A percentile compares a stretch with the other conserved stretches of the same genome.
Conservation (phyloP, 192 early-diverging fungal genomes). For the Linnemannia zychae region DNA sequence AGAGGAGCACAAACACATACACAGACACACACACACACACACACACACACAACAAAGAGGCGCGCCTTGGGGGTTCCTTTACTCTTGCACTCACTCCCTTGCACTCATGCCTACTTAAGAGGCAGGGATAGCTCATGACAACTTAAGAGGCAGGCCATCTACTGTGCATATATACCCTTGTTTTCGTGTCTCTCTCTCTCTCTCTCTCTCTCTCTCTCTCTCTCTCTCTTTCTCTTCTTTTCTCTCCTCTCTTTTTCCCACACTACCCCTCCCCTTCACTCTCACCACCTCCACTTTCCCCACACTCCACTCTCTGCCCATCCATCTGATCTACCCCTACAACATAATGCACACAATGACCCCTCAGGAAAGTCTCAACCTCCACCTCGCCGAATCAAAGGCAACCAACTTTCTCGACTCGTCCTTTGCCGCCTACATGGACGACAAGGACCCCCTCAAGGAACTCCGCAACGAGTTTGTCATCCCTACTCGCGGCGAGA, state of each 20-base stretch:
- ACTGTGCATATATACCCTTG: conserved; percentile 4
- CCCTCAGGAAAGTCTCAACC: conserved; percentile 40
- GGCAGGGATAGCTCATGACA: background rate
- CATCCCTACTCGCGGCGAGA: conserved; percentile 71
- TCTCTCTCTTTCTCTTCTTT: background rate
- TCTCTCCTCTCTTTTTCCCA: conserved; percentile 3
- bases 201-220: background rate
- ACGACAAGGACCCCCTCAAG: conserved; percentile 70
- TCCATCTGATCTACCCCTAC: too few relatives aligned
- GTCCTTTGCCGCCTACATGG: conserved; percentile 72
- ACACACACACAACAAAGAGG: too few relatives aligned
- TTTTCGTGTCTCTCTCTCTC: background rate
- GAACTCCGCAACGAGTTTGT: conserved; percentile 77
- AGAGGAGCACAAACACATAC: too few relatives aligned
- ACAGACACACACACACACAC: too few relatives aligned
- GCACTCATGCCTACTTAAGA: background rate
- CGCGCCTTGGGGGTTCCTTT: too few relatives aligned
- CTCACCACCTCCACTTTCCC: background rate
- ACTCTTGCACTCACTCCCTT: too few relatives aligned
- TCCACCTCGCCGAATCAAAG: conserved; percentile 29
- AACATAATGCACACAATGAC: conserved; percentile 18
- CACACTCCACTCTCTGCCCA: background rate
- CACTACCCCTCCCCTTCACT: background rate
- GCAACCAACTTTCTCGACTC: conserved; percentile 32
- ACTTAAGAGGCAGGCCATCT: conserved; percentile 7